These are phyloP conservation scores for Simmondsia chinensis DNA, from an alignment of 148 eudicot species.

Conservation along the genomic window DNA sequence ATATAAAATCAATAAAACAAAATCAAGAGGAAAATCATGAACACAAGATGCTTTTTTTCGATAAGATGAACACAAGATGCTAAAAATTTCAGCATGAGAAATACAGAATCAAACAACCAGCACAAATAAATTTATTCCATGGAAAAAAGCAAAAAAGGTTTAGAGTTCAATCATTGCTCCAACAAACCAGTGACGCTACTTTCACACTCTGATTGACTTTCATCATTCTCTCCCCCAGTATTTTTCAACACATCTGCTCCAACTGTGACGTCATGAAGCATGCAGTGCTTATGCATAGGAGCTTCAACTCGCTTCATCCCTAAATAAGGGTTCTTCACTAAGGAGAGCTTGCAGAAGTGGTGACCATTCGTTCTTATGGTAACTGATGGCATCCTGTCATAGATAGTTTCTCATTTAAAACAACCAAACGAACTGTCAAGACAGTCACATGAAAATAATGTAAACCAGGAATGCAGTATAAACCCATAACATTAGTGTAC, in stretches of 20 bases:
- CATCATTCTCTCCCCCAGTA: conserved; percentile 4
- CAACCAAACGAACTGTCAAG: not conserved
- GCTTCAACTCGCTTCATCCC: conserved; percentile 17
- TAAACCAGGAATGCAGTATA: not conserved
- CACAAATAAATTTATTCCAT: not conserved
- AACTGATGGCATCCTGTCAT: conserved; percentile 46
- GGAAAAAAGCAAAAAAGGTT: not conserved
- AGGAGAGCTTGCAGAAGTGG: conserved; percentile 77
- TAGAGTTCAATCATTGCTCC: not conserved
- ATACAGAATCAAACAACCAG: too few species aligned
- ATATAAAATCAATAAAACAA: too few species aligned
- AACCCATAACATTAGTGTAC: not conserved
- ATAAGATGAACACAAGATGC: too few species aligned
- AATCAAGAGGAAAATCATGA: too few species aligned
- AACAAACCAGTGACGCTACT: conserved; percentile 17
- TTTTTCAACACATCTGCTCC: conserved; percentile 5
- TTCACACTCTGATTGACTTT: conserved; percentile 6
- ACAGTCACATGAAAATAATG: too few species aligned
- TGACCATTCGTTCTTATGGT: conserved; percentile 56
- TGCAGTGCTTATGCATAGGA: conserved; percentile 11
- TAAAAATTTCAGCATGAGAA: too few species aligned
- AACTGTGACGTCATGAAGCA: conserved; percentile 9
- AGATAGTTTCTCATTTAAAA: conserved; percentile 1
- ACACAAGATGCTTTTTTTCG: too few species aligned
- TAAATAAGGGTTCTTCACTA: conserved; percentile 36